These are phyloP conservation scores for Bothriochloa decipiens DNA, from an alignment of 176 grass and related monocot species.

Conservation along the genomic window DNA sequence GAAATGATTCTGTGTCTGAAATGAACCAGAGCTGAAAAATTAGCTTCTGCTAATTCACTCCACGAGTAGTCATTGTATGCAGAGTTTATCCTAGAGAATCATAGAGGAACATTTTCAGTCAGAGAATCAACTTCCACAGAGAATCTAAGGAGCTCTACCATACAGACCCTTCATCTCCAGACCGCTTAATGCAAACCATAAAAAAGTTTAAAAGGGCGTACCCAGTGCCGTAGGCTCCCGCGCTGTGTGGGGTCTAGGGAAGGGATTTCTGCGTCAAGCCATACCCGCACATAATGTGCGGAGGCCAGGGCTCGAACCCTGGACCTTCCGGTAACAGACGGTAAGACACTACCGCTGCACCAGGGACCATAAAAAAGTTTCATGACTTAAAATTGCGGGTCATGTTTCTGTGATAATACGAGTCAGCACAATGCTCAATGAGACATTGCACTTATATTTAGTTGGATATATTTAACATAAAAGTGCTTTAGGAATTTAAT, in stretches of 20 bases:
- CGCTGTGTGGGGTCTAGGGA: too few relatives aligned
- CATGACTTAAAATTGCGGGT: constrained; percentile 2
- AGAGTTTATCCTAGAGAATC: too few relatives aligned
- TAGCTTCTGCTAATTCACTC: neutral
- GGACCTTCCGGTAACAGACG: too few relatives aligned
- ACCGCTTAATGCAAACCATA: neutral
- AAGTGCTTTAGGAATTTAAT: constrained; percentile 25
- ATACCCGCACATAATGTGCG: too few relatives aligned
- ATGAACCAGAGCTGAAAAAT: neutral
- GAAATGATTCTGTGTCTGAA: neutral
- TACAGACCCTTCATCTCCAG: neutral
- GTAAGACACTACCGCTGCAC: too few relatives aligned
- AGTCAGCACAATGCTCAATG: neutral
- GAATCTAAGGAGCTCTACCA: neutral
- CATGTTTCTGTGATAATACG: neutral
- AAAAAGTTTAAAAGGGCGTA: neutral
- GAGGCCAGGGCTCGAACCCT: too few relatives aligned
- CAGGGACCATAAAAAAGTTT: neutral
- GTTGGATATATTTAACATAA: constrained; percentile 20
- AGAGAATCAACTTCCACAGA: too few relatives aligned
- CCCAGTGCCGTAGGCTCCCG: too few relatives aligned
- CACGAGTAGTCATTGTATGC: neutral
- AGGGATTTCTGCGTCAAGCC: too few relatives aligned
- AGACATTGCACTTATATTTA: constrained; percentile 11
- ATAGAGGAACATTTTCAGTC: too few relatives aligned